Evolutionary conservation across 2,329 filamentous ascomycete genomes (phyloP).

Genomic region (Lecanosticta acicola): DNA sequence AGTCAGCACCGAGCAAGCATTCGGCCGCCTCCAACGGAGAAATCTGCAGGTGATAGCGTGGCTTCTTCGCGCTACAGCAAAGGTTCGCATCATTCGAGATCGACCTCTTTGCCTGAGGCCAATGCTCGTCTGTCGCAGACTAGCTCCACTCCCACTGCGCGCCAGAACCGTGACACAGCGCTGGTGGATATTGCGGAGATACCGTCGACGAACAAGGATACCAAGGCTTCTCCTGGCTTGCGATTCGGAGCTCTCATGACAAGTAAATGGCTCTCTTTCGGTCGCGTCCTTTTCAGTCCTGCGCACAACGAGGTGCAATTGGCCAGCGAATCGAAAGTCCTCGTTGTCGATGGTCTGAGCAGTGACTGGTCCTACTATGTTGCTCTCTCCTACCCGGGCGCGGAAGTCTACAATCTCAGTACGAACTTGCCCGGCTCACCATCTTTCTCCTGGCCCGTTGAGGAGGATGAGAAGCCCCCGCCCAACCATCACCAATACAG

Average conservation of each 20-base stretch:
- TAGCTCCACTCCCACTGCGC: constrained; percentile 14
- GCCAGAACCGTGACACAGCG: constrained; percentile 51
- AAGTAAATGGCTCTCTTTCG: constrained; percentile 82
- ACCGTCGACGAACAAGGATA: constrained; percentile 23
- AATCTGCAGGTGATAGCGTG: constrained; percentile 13
- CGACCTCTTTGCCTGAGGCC: constrained; percentile 26
- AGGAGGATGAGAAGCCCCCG: constrained; percentile 20
- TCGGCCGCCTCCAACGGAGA: constrained; percentile 6
- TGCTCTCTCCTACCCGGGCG: constrained; percentile 69
- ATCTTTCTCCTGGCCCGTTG: constrained; percentile 17
- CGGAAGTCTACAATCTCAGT: constrained; percentile 68
- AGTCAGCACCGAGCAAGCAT: constrained; percentile 7
- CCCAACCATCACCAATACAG: constrained; percentile 72
- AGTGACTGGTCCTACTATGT: constrained; percentile 88
- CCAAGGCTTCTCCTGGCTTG: constrained; percentile 43
- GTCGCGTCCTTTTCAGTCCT: constrained; percentile 75
- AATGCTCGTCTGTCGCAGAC: constrained; percentile 16
- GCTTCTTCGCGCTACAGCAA: constrained; percentile 24
- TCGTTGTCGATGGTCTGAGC: constrained; percentile 78
- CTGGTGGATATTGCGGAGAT: constrained; percentile 42
- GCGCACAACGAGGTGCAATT: constrained; percentile 64
- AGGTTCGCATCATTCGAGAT: constrained; percentile 25
- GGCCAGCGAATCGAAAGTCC: constrained; percentile 56
- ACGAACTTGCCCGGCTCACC: constrained; percentile 24
- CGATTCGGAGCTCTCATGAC: constrained; percentile 76